Percentiles rank a stretch among this genome's conserved stretches.
These are phyloP conservation scores for Urtica urens DNA, from an alignment of 306 rosid species.

Conservation along the genomic window DNA sequence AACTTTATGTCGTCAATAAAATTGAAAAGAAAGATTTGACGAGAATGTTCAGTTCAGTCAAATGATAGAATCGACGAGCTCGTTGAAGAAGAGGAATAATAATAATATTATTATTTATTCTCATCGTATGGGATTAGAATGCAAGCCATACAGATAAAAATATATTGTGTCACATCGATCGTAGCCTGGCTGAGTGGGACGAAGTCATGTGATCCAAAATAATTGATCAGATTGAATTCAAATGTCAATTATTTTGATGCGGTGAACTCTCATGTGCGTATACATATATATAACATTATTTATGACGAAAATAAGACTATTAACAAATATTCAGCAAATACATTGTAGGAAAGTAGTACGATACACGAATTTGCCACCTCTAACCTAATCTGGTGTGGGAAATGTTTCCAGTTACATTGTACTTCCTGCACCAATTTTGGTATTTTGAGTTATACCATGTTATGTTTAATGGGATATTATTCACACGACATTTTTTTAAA, in stretches of 20 bases:
- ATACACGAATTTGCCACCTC: too few species aligned
- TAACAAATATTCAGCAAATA: not conserved
- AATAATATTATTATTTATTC: too few species aligned
- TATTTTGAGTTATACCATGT: too few species aligned
- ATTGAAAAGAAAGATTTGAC: conserved; percentile 17
- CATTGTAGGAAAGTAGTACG: too few species aligned
- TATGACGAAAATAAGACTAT: not conserved
- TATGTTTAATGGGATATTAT: too few species aligned
- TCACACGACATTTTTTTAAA: too few species aligned
- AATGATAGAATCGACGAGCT: conserved; percentile 19
- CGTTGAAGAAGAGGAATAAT: conserved; percentile 11
- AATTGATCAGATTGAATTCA: not conserved
- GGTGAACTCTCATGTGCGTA: not conserved
- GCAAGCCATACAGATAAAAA: not conserved
- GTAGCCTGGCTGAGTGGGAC: conserved; percentile 19
- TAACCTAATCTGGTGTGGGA: too few species aligned
- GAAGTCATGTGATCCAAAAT: conserved; percentile 31
- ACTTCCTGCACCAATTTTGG: too few species aligned
- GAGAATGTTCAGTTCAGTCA: conserved; percentile 23
- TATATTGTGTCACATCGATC: not conserved
- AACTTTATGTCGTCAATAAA: conserved; percentile 8
- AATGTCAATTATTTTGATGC: conserved; percentile 1
- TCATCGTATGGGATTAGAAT: not conserved
- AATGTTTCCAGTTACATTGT: too few species aligned
- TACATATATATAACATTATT: not conserved